These are phyloP conservation scores for Pharnaceum exiguum DNA, from an alignment of 148 eudicot genomes.

Conservation along the genomic window DNA sequence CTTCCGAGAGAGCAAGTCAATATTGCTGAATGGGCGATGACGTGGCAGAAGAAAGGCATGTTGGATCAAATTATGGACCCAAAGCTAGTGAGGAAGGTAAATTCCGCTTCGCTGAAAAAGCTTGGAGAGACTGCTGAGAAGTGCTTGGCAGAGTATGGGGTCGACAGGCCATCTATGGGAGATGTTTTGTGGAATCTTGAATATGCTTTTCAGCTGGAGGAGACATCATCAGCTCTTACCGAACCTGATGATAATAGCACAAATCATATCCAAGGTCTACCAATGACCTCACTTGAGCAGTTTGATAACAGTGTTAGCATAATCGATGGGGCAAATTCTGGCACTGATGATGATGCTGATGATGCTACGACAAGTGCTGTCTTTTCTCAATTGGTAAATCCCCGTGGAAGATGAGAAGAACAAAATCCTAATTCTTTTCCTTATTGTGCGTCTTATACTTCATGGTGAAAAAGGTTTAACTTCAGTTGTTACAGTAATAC, in stretches of 20 bases:
- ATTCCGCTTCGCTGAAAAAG: conserved; percentile 72
- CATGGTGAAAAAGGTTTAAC: conserved; percentile 15
- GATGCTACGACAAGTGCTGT: conserved; percentile 89
- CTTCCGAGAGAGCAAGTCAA: conserved; percentile 94
- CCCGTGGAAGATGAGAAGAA: conserved; percentile 76
- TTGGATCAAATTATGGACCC: conserved; percentile 82
- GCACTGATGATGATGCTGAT: conserved; percentile 80
- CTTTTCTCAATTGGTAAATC: conserved; percentile 93
- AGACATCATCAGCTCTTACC: conserved; percentile 67
- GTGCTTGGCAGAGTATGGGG: conserved; percentile 86
- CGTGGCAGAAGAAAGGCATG: conserved; percentile 97
- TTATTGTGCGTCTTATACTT: neutral
- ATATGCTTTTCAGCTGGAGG: conserved; percentile 92
- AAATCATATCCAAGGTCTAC: conserved; percentile 72
- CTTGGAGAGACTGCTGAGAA: conserved; percentile 94
- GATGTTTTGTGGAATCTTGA: conserved; percentile 94
- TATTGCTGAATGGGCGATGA: conserved; percentile 98
- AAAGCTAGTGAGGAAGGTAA: conserved; percentile 67
- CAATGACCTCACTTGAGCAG: conserved; percentile 53
- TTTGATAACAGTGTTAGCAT: conserved; percentile 72
- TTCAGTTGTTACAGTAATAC: conserved; percentile 6
- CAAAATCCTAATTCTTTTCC: neutral
- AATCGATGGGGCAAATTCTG: conserved; percentile 53
- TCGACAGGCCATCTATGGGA: conserved; percentile 98
- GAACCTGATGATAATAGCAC: conserved; percentile 95